phyloP scores from a whole-genome alignment of 768 basidiomycete species.

The Suillus subaureus region DNA sequence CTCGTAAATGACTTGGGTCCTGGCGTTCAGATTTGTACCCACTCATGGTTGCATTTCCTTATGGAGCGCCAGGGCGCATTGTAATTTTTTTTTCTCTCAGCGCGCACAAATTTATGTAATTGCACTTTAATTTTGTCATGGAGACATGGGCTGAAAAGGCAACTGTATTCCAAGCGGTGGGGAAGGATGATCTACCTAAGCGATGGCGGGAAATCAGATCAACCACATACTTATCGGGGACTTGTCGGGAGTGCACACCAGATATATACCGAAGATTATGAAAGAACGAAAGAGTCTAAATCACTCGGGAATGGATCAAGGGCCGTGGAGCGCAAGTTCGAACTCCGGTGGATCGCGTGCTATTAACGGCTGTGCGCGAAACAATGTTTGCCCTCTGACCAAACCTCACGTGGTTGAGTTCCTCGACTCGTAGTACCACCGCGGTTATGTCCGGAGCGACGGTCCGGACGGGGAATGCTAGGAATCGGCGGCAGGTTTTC shows the following conservation, averaged over 20 bases:
- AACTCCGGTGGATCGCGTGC: neutral
- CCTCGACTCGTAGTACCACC: neutral
- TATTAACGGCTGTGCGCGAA: neutral
- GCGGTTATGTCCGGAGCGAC: neutral
- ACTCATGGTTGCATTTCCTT: neutral
- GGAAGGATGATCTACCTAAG: conserved; percentile 1
- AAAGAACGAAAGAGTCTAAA: conserved; percentile 2
- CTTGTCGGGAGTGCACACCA: neutral
- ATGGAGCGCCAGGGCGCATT: neutral
- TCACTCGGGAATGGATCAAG: neutral
- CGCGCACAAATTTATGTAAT: neutral
- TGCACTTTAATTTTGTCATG: conserved; percentile 5
- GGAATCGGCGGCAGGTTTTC: neutral
- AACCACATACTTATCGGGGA: neutral
- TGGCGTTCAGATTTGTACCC: neutral
- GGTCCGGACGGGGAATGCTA: neutral
- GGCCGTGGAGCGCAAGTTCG: neutral
- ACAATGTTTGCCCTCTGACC: neutral
- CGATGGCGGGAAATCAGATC: neutral
- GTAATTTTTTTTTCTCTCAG: neutral
- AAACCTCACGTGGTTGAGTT: neutral
- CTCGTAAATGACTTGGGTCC: neutral
- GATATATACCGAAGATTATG: neutral
- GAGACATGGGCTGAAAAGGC: neutral
- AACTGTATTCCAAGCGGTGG: neutral